These are phyloP conservation scores for Daldinia childiae DNA, from an alignment of 495 filamentous ascomycete genomes.

Conservation along the genomic window DNA sequence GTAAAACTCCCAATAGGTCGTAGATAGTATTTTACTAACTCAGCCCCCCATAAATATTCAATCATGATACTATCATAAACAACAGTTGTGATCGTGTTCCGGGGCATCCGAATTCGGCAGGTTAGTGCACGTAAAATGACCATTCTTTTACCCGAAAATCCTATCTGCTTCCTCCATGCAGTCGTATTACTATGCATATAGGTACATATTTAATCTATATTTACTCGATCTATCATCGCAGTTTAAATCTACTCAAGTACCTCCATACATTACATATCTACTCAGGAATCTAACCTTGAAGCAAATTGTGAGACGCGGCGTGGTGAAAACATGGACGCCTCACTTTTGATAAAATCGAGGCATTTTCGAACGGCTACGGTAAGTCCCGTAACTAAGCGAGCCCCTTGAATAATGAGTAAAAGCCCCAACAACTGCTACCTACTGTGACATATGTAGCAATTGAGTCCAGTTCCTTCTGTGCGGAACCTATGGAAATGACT, in stretches of 20 bases:
- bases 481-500: slow-evolving; percentile 25
- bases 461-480: slow-evolving; percentile 8
- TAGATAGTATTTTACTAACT: not conserved
- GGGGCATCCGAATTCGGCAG: slow-evolving; percentile 34
- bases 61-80: slow-evolving; percentile 59
- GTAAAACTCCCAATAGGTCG: not conserved
- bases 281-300: not conserved
- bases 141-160: slow-evolving; percentile 27
- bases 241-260: not conserved
- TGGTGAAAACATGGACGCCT: slow-evolving; percentile 25
- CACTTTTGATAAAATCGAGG: slow-evolving; percentile 5
- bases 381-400: slow-evolving; percentile 28
- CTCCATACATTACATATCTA: not conserved
- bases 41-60: slow-evolving; percentile 31
- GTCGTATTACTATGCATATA: slow-evolving; percentile 30
- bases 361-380: slow-evolving; percentile 14
- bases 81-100: slow-evolving; percentile 66
- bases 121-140: slow-evolving; percentile 23
- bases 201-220: slow-evolving; percentile 20
- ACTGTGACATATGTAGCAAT: slow-evolving; percentile 15
- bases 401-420: slow-evolving; percentile 16
- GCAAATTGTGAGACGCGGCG: slow-evolving; percentile 20
- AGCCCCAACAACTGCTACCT: slow-evolving; percentile 13
- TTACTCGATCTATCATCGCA: slow-evolving; percentile 4
- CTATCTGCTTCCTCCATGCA: slow-evolving; percentile 29